Base-by-base conservation (phyloP, 1,284 basidiomycete species). In the Agroathelia rolfsii region DNA sequence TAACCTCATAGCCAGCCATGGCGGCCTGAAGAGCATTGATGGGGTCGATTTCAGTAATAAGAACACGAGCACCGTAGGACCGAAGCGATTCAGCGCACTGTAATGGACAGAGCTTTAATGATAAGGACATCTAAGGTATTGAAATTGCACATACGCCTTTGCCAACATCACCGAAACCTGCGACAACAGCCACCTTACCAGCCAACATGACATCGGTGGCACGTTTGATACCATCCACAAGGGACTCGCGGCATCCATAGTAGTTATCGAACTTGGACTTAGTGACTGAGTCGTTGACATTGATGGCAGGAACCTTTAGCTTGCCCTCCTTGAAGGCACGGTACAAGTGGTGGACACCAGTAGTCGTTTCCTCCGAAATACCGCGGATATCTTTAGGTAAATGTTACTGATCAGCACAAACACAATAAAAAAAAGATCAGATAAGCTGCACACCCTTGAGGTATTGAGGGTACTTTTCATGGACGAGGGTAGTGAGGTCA, bases 201-300 rank as follows among this genome's bases (percentile, higher is more conserved):
- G 95, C 95, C 57, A 98, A 80, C 94, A 99, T 99, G 59, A 99
- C 90, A 62, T 99, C 94, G 49, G 94, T 99, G 41, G 94, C 94
- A 58, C 94, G 90, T 78, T 99, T 99, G 72, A 99, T 97, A 56
- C 94, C 94, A 59, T 99, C 94, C 47, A 99, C 95, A 47, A 99
- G 86, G 32, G 94, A 99, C 68, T 99, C 95, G 53, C 95, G 88
- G 71, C 94, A 99, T 44, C 92, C 92, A 60, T 96, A 96, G 62
- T 86, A 83, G 64, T 87, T 86, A 62, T 86, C 83, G 57, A 98
- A 98, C 73, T 98, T 98, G 58, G 92, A 96, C 70, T 99, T 99
- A 51, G 95, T 99, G 55, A 99, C 95, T 16, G 94, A 96, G 69
- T 97, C 92, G 62, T 95, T 95, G 59, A 99, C 95, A 62, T 99